Conservation (phyloP, 495 filamentous ascomycete species). For the Tirmania nivea region DNA sequence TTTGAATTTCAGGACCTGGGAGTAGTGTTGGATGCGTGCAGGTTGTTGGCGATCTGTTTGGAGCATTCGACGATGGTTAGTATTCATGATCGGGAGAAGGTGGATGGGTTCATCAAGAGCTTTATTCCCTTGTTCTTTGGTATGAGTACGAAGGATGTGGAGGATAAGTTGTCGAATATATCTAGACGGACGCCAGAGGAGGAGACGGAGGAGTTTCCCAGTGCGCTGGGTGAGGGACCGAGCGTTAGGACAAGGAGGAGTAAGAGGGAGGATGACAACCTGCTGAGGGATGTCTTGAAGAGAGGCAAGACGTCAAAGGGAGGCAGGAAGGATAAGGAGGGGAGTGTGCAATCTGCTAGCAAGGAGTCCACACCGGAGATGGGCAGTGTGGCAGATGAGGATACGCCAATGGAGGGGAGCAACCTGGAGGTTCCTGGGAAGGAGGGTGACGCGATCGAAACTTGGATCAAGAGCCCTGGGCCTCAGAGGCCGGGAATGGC, state of each 20-base stretch:
- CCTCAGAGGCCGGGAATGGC: constrained; percentile 17
- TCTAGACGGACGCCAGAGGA: constrained; percentile 40
- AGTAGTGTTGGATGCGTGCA: constrained; percentile 60
- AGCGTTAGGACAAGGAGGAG: constrained; percentile 9
- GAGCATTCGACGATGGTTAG: constrained; percentile 45
- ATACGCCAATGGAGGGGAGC: background rate
- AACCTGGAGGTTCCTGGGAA: constrained; percentile 14
- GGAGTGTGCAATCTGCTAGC: constrained; percentile 48
- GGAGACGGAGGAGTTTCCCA: constrained; percentile 40
- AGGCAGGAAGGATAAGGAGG: constrained; percentile 44
- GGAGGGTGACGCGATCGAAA: constrained; percentile 19
- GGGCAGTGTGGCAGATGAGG: background rate
- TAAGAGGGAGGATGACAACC: constrained; percentile 19
- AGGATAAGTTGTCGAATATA: constrained; percentile 52
- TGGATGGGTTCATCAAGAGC: constrained; percentile 64
- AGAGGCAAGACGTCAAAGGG: constrained; percentile 43
- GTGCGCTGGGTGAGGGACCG: constrained; percentile 9
- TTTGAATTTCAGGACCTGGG: constrained; percentile 53
- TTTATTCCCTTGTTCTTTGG: constrained; percentile 83
- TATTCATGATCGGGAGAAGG: constrained; percentile 47
- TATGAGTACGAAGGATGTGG: constrained; percentile 50
- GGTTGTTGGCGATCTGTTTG: constrained; percentile 54
- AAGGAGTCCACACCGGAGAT: constrained; percentile 72
- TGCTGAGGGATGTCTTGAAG: constrained; percentile 73
- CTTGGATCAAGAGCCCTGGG: constrained; percentile 16